phyloP scores from a whole-genome alignment of 495 filamentous ascomycete genomes.

The Neurospora sp. region DNA sequence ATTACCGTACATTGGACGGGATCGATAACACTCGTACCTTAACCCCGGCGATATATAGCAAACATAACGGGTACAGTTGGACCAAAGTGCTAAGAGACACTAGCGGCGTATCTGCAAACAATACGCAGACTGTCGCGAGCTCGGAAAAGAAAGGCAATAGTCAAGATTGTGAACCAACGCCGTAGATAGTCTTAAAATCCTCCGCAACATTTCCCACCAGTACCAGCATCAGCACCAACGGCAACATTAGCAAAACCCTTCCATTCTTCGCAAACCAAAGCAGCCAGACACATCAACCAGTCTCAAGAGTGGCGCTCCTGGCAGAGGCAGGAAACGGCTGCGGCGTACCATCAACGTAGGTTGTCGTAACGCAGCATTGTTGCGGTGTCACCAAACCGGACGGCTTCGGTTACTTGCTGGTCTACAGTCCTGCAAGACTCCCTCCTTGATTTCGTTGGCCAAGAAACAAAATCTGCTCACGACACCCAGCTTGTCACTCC shows the following conservation, averaged over 20 bases:
- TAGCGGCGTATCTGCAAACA: neutral
- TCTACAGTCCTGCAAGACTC: neutral
- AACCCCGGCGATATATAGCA: neutral
- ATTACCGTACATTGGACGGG: too few species aligned
- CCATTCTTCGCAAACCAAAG: neutral
- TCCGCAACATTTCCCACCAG: neutral
- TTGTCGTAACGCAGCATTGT: conserved; percentile 6
- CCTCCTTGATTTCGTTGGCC: conserved; percentile 1
- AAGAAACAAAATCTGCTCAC: neutral
- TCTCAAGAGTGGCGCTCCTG: neutral
- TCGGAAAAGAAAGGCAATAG: neutral
- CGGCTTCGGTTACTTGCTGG: conserved; percentile 9
- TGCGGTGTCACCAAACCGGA: conserved; percentile 5
- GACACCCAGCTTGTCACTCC: neutral
- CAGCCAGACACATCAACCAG: neutral
- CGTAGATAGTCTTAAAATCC: neutral
- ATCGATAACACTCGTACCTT: neutral
- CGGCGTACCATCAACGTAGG: neutral
- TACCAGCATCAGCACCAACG: neutral
- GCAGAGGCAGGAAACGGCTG: neutral
- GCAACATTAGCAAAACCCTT: neutral
- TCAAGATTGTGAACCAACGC: neutral
- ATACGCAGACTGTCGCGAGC: neutral
- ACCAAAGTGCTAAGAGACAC: neutral
- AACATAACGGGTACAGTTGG: neutral